Evolutionary conservation across 2,329 filamentous ascomycete species (phyloP), one percentile per base, ranked within the genome.

Genomic region (Canariomyces notabilis): DNA sequence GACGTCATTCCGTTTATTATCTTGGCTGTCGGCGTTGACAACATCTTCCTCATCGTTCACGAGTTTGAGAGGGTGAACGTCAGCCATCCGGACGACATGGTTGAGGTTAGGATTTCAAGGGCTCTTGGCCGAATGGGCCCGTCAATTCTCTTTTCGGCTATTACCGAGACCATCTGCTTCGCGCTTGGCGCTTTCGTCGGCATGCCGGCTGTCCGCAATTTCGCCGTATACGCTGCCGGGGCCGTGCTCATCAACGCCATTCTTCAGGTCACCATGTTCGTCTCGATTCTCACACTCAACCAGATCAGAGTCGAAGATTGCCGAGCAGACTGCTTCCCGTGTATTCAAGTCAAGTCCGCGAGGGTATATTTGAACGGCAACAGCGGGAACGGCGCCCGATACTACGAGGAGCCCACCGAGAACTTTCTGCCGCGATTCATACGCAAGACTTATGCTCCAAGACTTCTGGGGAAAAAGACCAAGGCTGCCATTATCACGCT

Each of bases 1-100:
- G 93, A 98, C 63, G 93, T 98, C 51, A 98, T 98, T 54, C 93
- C 93, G 0, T 98, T 98, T 67, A 83, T 98, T 54, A 91, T 98
- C 8, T 72, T 98, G 16, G 93, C 93, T 11, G 90, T 98, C 21
- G 93, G 93, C 37, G 94, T 98, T 2, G 93, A 98, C 75, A 98
- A 98, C 62, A 97, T 98, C 59, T 98, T 98, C 70, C 73, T 98
- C 46, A 95, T 98, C 49, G 93, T 98, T 1, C 93, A 98, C 66
- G 93, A 98, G 66, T 95, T 98, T 49, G 93, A 98, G 63, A 80
- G 93, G 22, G 87, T 96, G 62, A 98, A 98, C 60, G 71, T 89
- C 57, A 95, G 85, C 64, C 87, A 95, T 59, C 89, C 90, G 0
- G 90, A 97, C 60, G 85, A 90, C 52, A 78, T 85, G 64, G 84